Evolutionary conservation across 257 asterid genomes (phyloP).

Genomic region (Solanum tarapatanum): DNA sequence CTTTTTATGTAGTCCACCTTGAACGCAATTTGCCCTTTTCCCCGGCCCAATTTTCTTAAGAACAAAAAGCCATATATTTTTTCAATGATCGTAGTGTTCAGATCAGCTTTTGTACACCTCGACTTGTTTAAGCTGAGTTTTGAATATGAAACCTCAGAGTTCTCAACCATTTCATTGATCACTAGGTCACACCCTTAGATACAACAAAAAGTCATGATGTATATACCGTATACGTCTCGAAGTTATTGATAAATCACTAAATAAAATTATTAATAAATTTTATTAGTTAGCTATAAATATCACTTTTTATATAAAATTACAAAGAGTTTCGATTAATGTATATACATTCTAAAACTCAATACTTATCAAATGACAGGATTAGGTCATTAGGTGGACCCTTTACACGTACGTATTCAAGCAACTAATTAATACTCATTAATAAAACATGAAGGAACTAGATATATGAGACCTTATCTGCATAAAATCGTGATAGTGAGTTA

Average conservation of each 20-base stretch:
- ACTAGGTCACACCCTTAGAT: neutral
- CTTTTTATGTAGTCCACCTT: neutral
- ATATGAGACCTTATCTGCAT: neutral
- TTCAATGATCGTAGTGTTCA: neutral
- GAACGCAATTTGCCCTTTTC: neutral
- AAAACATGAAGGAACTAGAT: neutral
- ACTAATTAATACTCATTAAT: neutral
- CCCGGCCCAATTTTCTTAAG: neutral
- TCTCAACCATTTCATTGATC: neutral
- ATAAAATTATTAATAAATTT: neutral
- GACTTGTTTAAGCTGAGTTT: too few species aligned
- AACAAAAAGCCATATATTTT: neutral
- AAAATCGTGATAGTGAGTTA: neutral
- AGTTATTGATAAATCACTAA: neutral
- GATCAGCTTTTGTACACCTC: too few species aligned
- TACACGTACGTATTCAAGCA: neutral
- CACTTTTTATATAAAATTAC: neutral
- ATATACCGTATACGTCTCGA: too few species aligned
- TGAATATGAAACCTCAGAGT: fast-evolving
- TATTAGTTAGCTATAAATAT: neutral
- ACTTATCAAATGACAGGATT: neutral
- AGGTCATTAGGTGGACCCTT: neutral
- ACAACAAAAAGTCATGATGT: neutral
- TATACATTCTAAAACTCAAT: neutral
- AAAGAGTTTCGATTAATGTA: neutral